Evolutionary conservation across 257 asterid genomes (phyloP).

Genomic region (Solanum virginianum): DNA sequence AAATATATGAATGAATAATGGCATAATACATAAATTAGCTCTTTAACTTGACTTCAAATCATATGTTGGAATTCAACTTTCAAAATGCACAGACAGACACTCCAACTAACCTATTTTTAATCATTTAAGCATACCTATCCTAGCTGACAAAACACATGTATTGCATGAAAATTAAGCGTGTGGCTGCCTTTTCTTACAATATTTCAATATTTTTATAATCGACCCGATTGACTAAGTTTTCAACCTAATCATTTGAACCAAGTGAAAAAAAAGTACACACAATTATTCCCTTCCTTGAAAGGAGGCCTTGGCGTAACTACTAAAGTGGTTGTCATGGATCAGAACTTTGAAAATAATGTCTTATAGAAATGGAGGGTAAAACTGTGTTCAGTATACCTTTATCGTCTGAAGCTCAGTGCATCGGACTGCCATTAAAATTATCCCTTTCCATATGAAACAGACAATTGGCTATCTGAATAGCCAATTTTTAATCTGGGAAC

Average conservation of each 20-base stretch:
- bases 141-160: too few relatives aligned
- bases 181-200: background rate
- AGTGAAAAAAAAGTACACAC: background rate
- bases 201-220: background rate
- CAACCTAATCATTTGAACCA: too few relatives aligned
- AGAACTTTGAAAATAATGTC: background rate
- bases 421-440: background rate
- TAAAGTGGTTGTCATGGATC: background rate
- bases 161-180: too few relatives aligned
- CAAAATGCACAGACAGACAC: too few relatives aligned
- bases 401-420: too few relatives aligned
- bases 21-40: too few relatives aligned
- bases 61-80: too few relatives aligned
- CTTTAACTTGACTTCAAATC: too few relatives aligned
- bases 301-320: background rate
- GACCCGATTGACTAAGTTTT: background rate
- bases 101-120: too few relatives aligned
- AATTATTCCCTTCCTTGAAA: background rate
- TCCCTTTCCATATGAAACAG: conserved; percentile 42
- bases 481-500: background rate
- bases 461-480: conserved; percentile 5
- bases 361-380: background rate
- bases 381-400: background rate
- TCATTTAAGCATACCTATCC: too few relatives aligned
- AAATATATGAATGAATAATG: too few relatives aligned